Percentiles rank a stretch among this genome's conserved stretches.
Evolutionary conservation across 495 filamentous ascomycete species (phyloP).

Genomic region (Hypoxylon subgilvum): DNA sequence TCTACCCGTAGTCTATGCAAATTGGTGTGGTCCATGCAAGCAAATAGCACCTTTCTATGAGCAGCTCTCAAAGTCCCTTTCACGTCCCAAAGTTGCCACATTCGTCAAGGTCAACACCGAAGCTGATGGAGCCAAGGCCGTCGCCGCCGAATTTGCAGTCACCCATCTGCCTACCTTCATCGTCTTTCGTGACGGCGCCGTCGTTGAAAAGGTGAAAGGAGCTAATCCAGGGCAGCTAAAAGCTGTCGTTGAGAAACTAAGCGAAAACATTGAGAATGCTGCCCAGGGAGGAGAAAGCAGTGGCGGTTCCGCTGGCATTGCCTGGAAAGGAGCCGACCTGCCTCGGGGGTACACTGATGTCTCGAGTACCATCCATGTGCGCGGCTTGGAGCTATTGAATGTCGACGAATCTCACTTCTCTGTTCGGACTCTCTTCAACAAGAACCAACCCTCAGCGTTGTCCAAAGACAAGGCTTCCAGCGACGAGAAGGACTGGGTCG

Average conservation of each 20-base stretch:
- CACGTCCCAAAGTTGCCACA: slow-evolving; percentile 72
- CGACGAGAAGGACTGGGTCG: slow-evolving; percentile 80
- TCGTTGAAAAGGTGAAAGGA: slow-evolving; percentile 70
- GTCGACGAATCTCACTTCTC: slow-evolving; percentile 71
- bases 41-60: slow-evolving; percentile 84
- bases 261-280: slow-evolving; percentile 65
- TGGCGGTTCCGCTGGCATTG: slow-evolving; percentile 48
- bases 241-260: slow-evolving; percentile 73
- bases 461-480: slow-evolving; percentile 64
- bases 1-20: slow-evolving; percentile 73
- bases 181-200: slow-evolving; percentile 77
- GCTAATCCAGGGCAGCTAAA: slow-evolving; percentile 73
- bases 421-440: slow-evolving; percentile 74
- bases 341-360: slow-evolving; percentile 85
- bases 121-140: slow-evolving; percentile 64
- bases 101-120: slow-evolving; percentile 90
- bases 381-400: slow-evolving; percentile 87
- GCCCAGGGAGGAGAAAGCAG: slow-evolving; percentile 55
- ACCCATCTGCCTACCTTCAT: slow-evolving; percentile 88
- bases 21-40: slow-evolving; percentile 87
- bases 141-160: slow-evolving; percentile 73
- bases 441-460: slow-evolving; percentile 68
- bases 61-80: slow-evolving; percentile 72
- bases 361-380: slow-evolving; percentile 77
- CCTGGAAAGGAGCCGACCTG: slow-evolving; percentile 75